Evolutionary conservation across 1,139 yeast genomes (phyloP).

Genomic region (Debaryomyces psychrophilus): DNA sequence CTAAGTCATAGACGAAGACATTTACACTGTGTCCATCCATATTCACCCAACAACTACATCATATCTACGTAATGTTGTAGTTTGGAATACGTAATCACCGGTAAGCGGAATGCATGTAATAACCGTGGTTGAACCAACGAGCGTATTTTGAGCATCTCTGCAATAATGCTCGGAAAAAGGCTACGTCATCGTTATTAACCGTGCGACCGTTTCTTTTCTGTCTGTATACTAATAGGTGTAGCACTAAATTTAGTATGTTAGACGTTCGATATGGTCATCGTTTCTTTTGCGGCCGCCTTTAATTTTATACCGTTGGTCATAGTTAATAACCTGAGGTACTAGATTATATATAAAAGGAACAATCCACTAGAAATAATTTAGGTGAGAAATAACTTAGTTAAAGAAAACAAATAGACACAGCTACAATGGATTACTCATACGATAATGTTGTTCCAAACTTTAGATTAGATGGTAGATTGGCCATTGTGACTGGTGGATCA

Average conservation of each 20-base stretch:
- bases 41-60: neutral
- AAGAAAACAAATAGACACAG: neutral
- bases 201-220: constrained; percentile 7
- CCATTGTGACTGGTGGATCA: constrained; percentile 80
- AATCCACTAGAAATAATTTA: constrained; percentile 1
- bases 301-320: constrained; percentile 8
- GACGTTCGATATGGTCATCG: constrained; percentile 10
- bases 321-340: constrained; percentile 7
- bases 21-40: neutral
- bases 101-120: neutral
- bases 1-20: neutral
- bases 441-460: constrained; percentile 55
- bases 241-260: constrained; percentile 9
- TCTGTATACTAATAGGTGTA: neutral
- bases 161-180: constrained; percentile 4
- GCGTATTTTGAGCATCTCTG: neutral
- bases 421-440: constrained; percentile 37
- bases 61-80: neutral
- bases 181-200: constrained; percentile 7
- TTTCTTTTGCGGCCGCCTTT: constrained; percentile 11
- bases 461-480: constrained; percentile 71
- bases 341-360: constrained; percentile 3
- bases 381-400: neutral
- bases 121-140: neutral
- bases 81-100: neutral